Conservation (phyloP, 331 rosid genomes). For the Malus hybrid region DNA sequence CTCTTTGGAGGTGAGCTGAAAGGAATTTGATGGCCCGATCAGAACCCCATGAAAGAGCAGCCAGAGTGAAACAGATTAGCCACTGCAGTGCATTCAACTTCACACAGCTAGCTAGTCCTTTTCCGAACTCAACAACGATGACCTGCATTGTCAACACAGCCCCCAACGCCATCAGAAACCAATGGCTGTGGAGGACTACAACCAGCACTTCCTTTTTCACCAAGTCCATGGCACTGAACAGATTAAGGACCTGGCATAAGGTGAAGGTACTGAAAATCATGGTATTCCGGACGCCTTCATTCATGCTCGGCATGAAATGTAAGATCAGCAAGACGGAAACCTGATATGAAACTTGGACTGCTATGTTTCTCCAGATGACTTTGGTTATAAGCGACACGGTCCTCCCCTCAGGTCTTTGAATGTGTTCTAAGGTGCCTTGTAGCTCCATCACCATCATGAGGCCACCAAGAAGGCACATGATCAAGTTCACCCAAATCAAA, state of each 20-base stretch:
- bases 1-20: background rate
- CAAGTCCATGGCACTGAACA: slow-evolving; percentile 30
- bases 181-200: slow-evolving; percentile 16
- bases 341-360: slow-evolving; percentile 41
- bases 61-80: slow-evolving; percentile 34
- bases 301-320: slow-evolving; percentile 15
- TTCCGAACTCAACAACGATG: slow-evolving; percentile 33
- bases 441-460: slow-evolving; percentile 51
- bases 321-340: slow-evolving; percentile 31
- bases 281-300: slow-evolving; percentile 24
- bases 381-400: slow-evolving; percentile 25
- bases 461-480: slow-evolving; percentile 41
- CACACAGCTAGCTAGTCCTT: slow-evolving; percentile 17
- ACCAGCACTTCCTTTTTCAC: slow-evolving; percentile 17
- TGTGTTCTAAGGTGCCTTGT: slow-evolving; percentile 8
- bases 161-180: slow-evolving; percentile 33
- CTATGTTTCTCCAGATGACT: slow-evolving; percentile 26
- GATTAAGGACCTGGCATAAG: slow-evolving; percentile 54
- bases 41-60: slow-evolving; percentile 30
- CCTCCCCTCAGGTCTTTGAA: slow-evolving; percentile 5
- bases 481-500: slow-evolving; percentile 49
- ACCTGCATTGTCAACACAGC: slow-evolving; percentile 35
- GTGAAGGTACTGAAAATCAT: slow-evolving; percentile 55
- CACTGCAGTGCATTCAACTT: slow-evolving; percentile 40
- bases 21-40: slow-evolving; percentile 14